Conservation (phyloP, 192 early-diverging fungal genomes). For the Anaeromyces robustus region DNA sequence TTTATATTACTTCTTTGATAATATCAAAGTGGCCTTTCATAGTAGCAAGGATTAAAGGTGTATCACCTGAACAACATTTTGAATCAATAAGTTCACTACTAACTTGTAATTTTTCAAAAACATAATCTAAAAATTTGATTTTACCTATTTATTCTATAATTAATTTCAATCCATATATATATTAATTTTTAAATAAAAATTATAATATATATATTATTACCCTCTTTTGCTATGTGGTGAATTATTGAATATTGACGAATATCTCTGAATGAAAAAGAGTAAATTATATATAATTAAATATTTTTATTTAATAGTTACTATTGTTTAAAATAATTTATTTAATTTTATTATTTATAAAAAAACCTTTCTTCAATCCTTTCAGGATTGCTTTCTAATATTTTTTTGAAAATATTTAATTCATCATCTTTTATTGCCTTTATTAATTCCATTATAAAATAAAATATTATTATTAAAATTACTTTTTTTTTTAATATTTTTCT, state of each 20-base stretch:
- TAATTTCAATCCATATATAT: no score
- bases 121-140: neutral
- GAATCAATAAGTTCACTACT: neutral
- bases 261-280: no score
- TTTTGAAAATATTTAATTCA: neutral
- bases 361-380: neutral
- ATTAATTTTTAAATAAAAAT: no score
- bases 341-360: neutral
- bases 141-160: neutral
- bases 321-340: no score
- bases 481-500: no score
- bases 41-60: constrained; percentile 26
- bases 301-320: no score
- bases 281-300: no score
- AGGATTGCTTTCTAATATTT: neutral
- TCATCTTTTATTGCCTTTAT: neutral
- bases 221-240: neutral
- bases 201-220: neutral
- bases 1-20: constrained; percentile 13
- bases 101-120: neutral
- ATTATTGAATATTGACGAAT: neutral
- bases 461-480: no score
- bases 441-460: neutral
- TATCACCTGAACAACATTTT: constrained; percentile 27
- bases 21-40: constrained; percentile 10